Conservation (phyloP, 148 eudicot species). For the Rhododendron simsii region DNA sequence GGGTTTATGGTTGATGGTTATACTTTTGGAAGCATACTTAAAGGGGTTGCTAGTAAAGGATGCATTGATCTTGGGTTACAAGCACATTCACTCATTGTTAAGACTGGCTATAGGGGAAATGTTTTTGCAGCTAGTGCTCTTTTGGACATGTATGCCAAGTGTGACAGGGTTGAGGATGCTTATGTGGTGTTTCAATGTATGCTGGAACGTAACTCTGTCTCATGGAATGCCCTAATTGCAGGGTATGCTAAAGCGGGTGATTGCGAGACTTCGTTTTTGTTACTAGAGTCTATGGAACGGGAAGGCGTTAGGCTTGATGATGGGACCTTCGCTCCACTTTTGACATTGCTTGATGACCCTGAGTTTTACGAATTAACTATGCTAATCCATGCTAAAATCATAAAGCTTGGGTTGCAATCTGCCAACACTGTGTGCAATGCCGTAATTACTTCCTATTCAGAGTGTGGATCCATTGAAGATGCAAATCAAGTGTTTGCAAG, state of each 20-base stretch:
- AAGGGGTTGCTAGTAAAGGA: slow-evolving; percentile 42
- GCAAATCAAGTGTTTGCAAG: slow-evolving; percentile 45
- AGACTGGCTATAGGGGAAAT: slow-evolving; percentile 40
- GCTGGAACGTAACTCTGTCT: slow-evolving; percentile 45
- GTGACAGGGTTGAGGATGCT: slow-evolving; percentile 55
- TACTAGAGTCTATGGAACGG: slow-evolving; percentile 41
- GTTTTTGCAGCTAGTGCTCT: slow-evolving; percentile 60
- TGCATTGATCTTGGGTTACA: slow-evolving; percentile 42
- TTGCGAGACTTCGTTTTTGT: slow-evolving; percentile 28
- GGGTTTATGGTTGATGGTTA: slow-evolving; percentile 43
- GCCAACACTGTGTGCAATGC: slow-evolving; percentile 60
- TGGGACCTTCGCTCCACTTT: slow-evolving; percentile 59
- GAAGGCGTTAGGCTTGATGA: slow-evolving; percentile 52
- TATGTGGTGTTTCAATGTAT: slow-evolving; percentile 40
- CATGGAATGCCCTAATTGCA: slow-evolving; percentile 75
- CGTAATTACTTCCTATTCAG: slow-evolving; percentile 51
- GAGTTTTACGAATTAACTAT: slow-evolving; percentile 30
- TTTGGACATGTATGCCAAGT: slow-evolving; percentile 73
- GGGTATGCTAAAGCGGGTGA: slow-evolving; percentile 49
- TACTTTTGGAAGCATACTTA: slow-evolving; percentile 63
- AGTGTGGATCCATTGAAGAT: slow-evolving; percentile 48
- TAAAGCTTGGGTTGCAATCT: slow-evolving; percentile 47
- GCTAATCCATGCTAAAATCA: slow-evolving; percentile 56
- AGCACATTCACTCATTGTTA: slow-evolving; percentile 45
- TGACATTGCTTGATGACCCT: slow-evolving; percentile 51